Evolutionary conservation across 257 asterid species (phyloP), one percentile per base, ranked within the genome.

Genomic region (Salvia rosmarinus): DNA sequence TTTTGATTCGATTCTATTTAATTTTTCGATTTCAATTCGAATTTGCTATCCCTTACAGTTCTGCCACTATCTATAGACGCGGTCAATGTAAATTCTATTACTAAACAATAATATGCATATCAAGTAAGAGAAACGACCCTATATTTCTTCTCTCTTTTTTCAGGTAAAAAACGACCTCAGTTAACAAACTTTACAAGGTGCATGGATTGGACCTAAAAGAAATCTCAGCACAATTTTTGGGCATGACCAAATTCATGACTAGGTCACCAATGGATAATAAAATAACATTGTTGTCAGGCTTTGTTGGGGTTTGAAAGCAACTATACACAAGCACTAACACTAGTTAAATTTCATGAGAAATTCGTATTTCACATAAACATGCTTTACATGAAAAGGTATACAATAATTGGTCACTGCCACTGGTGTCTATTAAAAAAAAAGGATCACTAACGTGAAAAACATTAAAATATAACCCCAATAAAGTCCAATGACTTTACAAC

Each of bases 271-370:
- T 23, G 35, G 28, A 50, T 17, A 50, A 50, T 7, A 39, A 17
- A 9, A 19, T 10, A 40, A 63, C 72, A 35, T 61, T 60, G 3
- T 62, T 66, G 77, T 62, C 77, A 44, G 64, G 49, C 55, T 50
- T 50, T 51, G 60, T 14, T 21, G 43, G 63, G 60, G 46, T 11
- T 46, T 30, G 62, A 60, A 55, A 71, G 67, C 76, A 35, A 60
- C 32, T 30, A 7, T 21, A 19, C 35, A 61, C 52, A 67, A 71
- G 28, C 17, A 71, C 1, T 20, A 1, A 47, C 37, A 42, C n/a
- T 32, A 46, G 50, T 6, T 32, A 32, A 57, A 4, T 17, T 20
- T 19, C 9, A 61, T 10, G 47, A 16, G 11, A 39, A 37, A 55
- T 70, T 57, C 67, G 28, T 70, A 34, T 34, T 59, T 34, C 46